These are phyloP conservation scores for Gastrolobium villosum DNA, from an alignment of 306 rosid genomes.

Conservation along the genomic window DNA sequence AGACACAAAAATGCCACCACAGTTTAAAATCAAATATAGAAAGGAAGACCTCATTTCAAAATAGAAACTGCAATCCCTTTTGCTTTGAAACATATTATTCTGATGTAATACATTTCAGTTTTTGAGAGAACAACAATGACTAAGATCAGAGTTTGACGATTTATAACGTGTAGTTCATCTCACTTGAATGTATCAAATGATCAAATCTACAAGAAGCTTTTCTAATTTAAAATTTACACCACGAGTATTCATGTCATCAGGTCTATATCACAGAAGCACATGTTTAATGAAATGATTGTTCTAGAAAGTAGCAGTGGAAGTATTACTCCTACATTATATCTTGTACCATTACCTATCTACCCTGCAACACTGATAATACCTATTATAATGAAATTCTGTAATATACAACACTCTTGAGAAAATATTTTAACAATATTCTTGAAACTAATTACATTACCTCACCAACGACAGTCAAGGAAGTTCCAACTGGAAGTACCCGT, in stretches of 20 bases:
- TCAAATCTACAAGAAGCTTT: conserved; percentile 25
- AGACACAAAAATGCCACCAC: conserved; percentile 17
- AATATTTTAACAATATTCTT: conserved; percentile 23
- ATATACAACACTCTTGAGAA: conserved; percentile 22
- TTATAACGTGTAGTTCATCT: conserved; percentile 12
- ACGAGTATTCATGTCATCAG: conserved; percentile 22
- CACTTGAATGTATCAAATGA: conserved; percentile 18
- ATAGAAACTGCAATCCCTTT: conserved; percentile 27
- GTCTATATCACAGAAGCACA: conserved; percentile 20
- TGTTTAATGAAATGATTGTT: conserved; percentile 23
- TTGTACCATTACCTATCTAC: conserved; percentile 27
- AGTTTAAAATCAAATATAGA: conserved; percentile 33
- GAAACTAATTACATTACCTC: conserved; percentile 71
- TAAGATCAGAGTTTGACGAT: conserved; percentile 25
- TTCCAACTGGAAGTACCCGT: conserved; percentile 92
- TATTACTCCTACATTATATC: neutral
- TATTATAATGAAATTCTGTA: conserved; percentile 22
- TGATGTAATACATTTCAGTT: conserved; percentile 1
- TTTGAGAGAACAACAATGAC: conserved; percentile 38
- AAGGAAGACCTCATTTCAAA: conserved; percentile 18
- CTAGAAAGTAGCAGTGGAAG: neutral
- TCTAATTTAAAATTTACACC: conserved; percentile 10
- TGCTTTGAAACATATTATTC: conserved; percentile 27
- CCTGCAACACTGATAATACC: conserved; percentile 21
- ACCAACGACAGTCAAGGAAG: conserved; percentile 96